A percentile compares a stretch with the other conserved stretches of the same genome.
Conservation (phyloP, 192 early-diverging fungal species). For the Backusella tarrabulga region DNA sequence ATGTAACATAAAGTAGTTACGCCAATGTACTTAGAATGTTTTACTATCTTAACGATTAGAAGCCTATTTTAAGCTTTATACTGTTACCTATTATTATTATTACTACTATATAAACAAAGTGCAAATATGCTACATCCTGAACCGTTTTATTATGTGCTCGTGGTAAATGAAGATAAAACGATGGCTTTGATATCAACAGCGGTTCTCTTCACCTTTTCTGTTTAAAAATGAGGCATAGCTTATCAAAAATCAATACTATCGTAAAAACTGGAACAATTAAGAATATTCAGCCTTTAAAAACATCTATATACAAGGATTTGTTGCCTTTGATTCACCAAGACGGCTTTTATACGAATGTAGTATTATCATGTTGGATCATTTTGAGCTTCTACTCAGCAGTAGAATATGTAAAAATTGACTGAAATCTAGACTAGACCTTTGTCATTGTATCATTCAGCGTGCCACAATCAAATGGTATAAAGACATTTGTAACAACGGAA, state of each 20-base stretch:
- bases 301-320: background rate
- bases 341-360: background rate
- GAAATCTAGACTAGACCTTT: background rate
- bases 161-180: background rate
- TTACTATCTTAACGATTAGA: constrained; percentile 8
- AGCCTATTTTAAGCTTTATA: background rate
- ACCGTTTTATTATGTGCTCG: background rate
- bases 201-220: too few relatives aligned
- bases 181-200: too few relatives aligned
- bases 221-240: too few relatives aligned
- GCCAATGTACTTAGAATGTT: background rate
- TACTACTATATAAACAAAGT: background rate
- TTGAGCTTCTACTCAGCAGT: background rate
- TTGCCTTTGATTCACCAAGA: background rate
- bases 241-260: too few relatives aligned
- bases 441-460: background rate
- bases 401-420: background rate
- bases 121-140: background rate
- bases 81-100: background rate
- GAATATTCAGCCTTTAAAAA: background rate
- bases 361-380: background rate
- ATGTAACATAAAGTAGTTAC: background rate
- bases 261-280: too few relatives aligned
- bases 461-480: background rate
- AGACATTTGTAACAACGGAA: background rate